A percentile compares a stretch with the other conserved stretches of the same genome.
Conservation (phyloP, 2,329 filamentous ascomycete genomes). For the Cercospora brassicicola region DNA sequence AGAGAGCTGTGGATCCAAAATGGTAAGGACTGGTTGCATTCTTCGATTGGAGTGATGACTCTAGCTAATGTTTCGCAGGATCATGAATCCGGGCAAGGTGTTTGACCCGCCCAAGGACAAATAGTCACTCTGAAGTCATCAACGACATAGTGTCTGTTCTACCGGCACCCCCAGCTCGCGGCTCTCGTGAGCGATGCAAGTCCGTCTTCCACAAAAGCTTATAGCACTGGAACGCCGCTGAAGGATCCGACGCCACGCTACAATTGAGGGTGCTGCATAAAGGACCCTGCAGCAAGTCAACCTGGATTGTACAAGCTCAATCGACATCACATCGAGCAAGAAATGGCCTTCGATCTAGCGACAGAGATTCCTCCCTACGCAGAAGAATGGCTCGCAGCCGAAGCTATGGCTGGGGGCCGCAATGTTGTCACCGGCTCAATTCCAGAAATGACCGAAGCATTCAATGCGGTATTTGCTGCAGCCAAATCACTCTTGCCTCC, state of each 20-base stretch:
- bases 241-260: background rate
- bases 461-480: background rate
- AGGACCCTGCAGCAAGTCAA: background rate
- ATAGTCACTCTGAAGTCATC: background rate
- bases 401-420: background rate
- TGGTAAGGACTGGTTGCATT: background rate
- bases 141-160: background rate
- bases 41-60: background rate
- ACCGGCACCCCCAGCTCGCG: background rate
- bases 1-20: slow-evolving; percentile 26
- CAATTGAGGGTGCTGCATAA: background rate
- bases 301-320: background rate
- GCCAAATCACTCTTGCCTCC: background rate
- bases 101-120: slow-evolving; percentile 18
- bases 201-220: background rate
- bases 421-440: background rate
- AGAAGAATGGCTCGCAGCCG: background rate
- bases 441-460: background rate
- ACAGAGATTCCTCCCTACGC: background rate
- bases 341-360: background rate
- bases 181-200: no score
- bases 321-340: background rate
- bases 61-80: background rate
- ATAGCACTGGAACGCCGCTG: background rate
- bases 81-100: slow-evolving; percentile 29